These are phyloP conservation scores for Leucogyrophana mollusca DNA, from an alignment of 768 basidiomycete genomes.

Conservation along the genomic window DNA sequence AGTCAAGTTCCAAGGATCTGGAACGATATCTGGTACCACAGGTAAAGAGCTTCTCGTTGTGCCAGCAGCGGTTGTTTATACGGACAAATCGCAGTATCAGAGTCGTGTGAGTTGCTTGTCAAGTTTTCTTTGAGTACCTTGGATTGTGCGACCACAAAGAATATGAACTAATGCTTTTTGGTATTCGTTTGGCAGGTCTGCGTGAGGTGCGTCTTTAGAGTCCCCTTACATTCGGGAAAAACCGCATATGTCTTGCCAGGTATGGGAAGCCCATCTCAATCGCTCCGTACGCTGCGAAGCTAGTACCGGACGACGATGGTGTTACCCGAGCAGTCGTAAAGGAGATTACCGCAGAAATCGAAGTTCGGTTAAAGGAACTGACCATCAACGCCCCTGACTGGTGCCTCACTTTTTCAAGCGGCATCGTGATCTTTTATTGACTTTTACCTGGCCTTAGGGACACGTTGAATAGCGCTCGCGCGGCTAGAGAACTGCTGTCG, in stretches of 20 bases:
- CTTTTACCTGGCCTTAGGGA: conserved; percentile 42
- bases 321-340: conserved; percentile 52
- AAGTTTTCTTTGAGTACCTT: background rate
- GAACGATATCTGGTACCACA: conserved; percentile 10
- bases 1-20: conserved; percentile 20
- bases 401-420: conserved; percentile 34
- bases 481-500: conserved; percentile 60
- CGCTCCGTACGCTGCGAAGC: conserved; percentile 1
- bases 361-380: conserved; percentile 45
- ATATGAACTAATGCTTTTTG: background rate
- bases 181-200: background rate
- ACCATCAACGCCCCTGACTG: conserved; percentile 71
- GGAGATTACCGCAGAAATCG: conserved; percentile 50
- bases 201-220: conserved; percentile 3
- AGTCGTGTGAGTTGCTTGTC: conserved; percentile 43
- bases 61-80: conserved; percentile 70
- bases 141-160: background rate
- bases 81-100: conserved; percentile 63
- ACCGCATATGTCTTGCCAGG: background rate
- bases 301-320: conserved; percentile 23
- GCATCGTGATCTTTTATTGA: conserved; percentile 8
- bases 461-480: conserved; percentile 54
- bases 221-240: background rate
- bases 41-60: conserved; percentile 45
- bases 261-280: conserved; percentile 10